Evolutionary conservation across 768 basidiomycete genomes (phyloP), one percentile per base, ranked within the genome.

Genomic region (Termitomyces sp.): DNA sequence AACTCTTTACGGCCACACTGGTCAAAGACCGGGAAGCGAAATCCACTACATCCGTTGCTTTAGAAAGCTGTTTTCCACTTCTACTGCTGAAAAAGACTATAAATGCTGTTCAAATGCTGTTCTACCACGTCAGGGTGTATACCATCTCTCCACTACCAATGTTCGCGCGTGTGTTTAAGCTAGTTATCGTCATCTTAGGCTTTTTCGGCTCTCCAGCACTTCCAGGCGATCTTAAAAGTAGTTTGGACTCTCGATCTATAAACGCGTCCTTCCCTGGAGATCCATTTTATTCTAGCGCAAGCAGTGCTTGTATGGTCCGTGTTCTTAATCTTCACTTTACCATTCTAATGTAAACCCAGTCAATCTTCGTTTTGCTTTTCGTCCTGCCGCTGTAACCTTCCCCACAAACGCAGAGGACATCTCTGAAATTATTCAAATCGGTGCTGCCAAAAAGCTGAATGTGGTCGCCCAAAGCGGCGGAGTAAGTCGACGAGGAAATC

Each of bases 391-490:
- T 0, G 65, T 79, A 9, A 68, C 76, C 0, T 78, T 69, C 58
- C 78, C 78, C 0, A 68, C 64, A 4, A 72, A 61, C 4, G 59
- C 67, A 1, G 59, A 71, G 39, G 70, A 79, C 49, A 70, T 81
- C 0, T 69, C 77, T 2, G 68, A 71, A 8, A 65, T 76, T 3
- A 69, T 79, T 6, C 69, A 69, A 58, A 65, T 75, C 15, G 77
- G 74, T 7, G 58, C 62, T 8, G 54, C 61, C n/a, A 60, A 70
- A 18, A 72, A 75, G 8, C 62, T 76, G 49, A 66, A 70, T 30
- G 75, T 80, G 2, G 75, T 75, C 2, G 78, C 80, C n/a, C 73
- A 76, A 16, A 77, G 76, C 47, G 79, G 80, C 41, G 78, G 80
- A 13, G 78, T 80, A 63, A 44, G 75, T 70, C 16, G 13, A 7